Evolutionary conservation across 768 basidiomycete species (phyloP).

Genomic region (Trametes villosa): DNA sequence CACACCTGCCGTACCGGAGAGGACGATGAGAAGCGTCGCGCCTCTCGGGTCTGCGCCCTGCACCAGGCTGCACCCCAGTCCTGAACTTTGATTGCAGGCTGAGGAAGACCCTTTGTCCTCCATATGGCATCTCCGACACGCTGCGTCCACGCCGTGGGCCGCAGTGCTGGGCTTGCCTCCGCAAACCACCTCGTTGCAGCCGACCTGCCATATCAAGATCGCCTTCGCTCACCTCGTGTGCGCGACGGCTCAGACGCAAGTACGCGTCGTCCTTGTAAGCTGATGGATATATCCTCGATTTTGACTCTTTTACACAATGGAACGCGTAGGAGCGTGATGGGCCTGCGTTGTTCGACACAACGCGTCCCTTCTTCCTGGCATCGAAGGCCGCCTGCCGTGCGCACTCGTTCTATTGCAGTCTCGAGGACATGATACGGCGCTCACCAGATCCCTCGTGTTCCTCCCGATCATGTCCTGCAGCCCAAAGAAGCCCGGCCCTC

Average conservation of each 20-base stretch:
- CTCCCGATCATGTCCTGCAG: slow-evolving; percentile 63
- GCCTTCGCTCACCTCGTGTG: slow-evolving; percentile 35
- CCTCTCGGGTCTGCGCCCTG: slow-evolving; percentile 29
- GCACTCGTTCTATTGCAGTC: slow-evolving; percentile 35
- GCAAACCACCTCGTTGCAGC: slow-evolving; percentile 55
- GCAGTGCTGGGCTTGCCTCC: slow-evolving; percentile 59
- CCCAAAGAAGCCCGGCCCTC: slow-evolving; percentile 60
- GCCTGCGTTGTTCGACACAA: slow-evolving; percentile 12
- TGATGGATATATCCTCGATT: slow-evolving; percentile 27
- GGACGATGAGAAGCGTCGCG: slow-evolving; percentile 16
- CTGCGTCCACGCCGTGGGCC: slow-evolving; percentile 70
- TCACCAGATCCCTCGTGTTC: slow-evolving; percentile 62
- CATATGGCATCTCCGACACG: slow-evolving; percentile 62
- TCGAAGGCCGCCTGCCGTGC: slow-evolving; percentile 23
- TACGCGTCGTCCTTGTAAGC: slow-evolving; percentile 19
- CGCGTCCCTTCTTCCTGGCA: slow-evolving; percentile 19
- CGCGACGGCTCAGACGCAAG: slow-evolving; percentile 15
- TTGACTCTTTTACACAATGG: slow-evolving; percentile 26
- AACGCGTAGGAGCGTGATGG: slow-evolving; percentile 19
- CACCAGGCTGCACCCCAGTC: slow-evolving; percentile 31
- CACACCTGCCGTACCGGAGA: slow-evolving; percentile 35
- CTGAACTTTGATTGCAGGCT: slow-evolving; percentile 30
- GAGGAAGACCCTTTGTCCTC: slow-evolving; percentile 51
- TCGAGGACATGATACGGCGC: slow-evolving; percentile 44
- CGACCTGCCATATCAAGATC: slow-evolving; percentile 58